These are phyloP conservation scores for Musa itinerans DNA, from an alignment of 176 grass and related monocot genomes.

Conservation along the genomic window DNA sequence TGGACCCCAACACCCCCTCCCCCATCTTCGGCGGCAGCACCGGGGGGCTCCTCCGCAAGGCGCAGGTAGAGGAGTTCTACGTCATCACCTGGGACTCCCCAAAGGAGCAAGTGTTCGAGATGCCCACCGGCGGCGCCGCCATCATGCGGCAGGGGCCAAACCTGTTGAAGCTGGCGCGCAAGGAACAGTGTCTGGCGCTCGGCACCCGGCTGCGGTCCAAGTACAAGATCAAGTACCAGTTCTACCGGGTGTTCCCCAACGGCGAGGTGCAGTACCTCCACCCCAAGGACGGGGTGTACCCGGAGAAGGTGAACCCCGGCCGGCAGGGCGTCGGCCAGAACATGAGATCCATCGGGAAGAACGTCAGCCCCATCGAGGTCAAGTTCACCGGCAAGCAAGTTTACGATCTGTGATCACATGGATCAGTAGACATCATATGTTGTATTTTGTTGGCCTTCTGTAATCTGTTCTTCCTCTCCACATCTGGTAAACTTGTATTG, in stretches of 20 bases:
- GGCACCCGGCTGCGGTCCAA: constrained; percentile 70
- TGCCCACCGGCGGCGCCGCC: constrained; percentile 85
- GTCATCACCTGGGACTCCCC: constrained; percentile 96
- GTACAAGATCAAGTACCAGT: constrained; percentile 99
- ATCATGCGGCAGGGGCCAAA: constrained; percentile 95
- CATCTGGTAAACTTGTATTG: too few species aligned
- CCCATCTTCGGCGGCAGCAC: constrained; percentile 98
- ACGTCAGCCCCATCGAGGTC: constrained; percentile 84
- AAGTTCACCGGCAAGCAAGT: constrained; percentile 96
- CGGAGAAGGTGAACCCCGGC: constrained; percentile 93
- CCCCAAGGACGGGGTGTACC: constrained; percentile 96
- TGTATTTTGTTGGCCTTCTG: too few species aligned
- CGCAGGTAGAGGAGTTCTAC: constrained; percentile 99
- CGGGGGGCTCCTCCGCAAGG: constrained; percentile 86
- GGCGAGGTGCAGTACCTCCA: constrained; percentile 99
- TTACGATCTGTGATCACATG: constrained; percentile 47
- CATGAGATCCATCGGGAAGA: constrained; percentile 88
- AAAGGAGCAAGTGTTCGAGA: constrained; percentile 98
- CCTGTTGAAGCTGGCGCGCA: constrained; percentile 86
- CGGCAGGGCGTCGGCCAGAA: constrained; percentile 72
- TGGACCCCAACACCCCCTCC: constrained; percentile 84
- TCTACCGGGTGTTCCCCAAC: constrained; percentile 98
- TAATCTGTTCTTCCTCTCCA: too few species aligned
- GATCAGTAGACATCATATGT: too few species aligned
- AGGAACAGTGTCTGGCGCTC: constrained; percentile 94